phyloP scores from a whole-genome alignment of 345 rosid genomes.

The Zanthoxylum bungeanum region DNA sequence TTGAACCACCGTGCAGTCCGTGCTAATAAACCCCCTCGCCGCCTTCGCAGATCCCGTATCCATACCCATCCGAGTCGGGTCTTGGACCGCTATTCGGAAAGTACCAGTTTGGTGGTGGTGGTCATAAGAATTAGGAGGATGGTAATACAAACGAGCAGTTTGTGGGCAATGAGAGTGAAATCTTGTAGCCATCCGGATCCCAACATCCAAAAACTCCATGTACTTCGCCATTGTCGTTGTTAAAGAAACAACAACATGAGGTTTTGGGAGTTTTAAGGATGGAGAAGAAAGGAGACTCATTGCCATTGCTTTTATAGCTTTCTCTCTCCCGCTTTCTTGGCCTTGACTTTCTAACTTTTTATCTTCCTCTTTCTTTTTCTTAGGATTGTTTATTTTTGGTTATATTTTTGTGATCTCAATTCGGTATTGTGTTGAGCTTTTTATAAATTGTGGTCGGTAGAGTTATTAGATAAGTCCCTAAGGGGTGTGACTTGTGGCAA shows the following conservation, averaged over 20 bases:
- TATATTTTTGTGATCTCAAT: too few species aligned
- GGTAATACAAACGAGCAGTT: constrained; percentile 59
- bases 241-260: neutral
- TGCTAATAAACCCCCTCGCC: too few species aligned
- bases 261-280: neutral
- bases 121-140: constrained; percentile 44
- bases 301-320: neutral
- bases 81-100: neutral
- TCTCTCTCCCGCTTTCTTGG: neutral
- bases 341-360: neutral
- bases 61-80: neutral
- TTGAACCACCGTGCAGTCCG: too few species aligned
- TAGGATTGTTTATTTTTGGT: neutral
- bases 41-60: too few species aligned
- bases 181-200: constrained; percentile 47
- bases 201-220: constrained; percentile 43
- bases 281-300: neutral
- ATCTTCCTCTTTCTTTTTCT: neutral
- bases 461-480: too few species aligned
- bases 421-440: too few species aligned
- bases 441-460: too few species aligned
- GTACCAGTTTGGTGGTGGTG: constrained; percentile 12
- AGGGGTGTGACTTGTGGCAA: too few species aligned
- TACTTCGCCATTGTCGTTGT: constrained; percentile 37
- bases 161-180: constrained; percentile 69